Evolutionary conservation across 768 basidiomycete species (phyloP), one percentile per base, ranked within the genome.

Genomic region (Lactifluus volemus): DNA sequence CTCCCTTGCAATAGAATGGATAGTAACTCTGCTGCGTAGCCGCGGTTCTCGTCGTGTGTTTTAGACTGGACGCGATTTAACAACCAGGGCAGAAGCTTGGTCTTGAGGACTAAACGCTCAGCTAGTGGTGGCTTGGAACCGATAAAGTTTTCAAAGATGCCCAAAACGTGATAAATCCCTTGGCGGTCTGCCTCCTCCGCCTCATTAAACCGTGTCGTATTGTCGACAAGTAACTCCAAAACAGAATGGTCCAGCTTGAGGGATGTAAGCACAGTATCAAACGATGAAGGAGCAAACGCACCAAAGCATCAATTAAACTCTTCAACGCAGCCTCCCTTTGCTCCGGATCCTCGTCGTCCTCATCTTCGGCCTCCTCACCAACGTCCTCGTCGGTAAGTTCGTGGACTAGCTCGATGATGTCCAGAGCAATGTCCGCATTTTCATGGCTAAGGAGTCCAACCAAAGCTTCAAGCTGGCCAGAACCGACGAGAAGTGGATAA

Each of bases 361-460:
- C 81, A 10, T 82, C 84, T 29, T 83, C 84, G 2, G 70, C 81
- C 67, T 86, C 89, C 51, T 89, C 85, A 5, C 89, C 89, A 2
- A 92, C 91, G 67, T 98, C 96, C 73, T 98, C 97, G 66, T 99
- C 97, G 1, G 94, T 96, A 63, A 98, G 79, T 73, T 99, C 97
- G 67, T 93, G 87, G 5, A 99, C 78, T 19, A 96, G 81, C 70
- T 95, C 91, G 39, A 98, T 85, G 36, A 92, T 88, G 66, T 97
- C 94, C 57, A 98, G 89, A n/a, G 90, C 89, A 62, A 99, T 98
- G 73, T 99, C 97, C 50, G 87, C 81, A 71, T 99, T 99, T 73
- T 99, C 97, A 70, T 99, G 95, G 59, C 85, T 90, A 58, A 99
- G 83, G 51, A 99, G 81, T 34, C 89, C 93, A 59, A 90, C 81